Base-by-base conservation (phyloP, 2,329 filamentous ascomycete species). In the Alternaria atra region DNA sequence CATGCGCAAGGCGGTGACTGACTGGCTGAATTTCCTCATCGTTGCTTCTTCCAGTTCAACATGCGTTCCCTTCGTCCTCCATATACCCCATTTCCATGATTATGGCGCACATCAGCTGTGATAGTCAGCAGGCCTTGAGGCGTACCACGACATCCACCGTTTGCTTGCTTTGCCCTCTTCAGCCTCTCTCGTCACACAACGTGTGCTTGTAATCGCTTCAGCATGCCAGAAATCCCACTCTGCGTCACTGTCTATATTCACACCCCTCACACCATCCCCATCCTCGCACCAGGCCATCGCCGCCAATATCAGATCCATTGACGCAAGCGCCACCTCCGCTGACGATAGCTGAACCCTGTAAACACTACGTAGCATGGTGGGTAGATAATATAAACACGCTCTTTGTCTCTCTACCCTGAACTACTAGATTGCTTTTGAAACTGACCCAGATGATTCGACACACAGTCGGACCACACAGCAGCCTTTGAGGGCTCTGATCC, bases 301-400 rank as follows among this genome's bases (percentile, higher is more conserved):
- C 69, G 63, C 58, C 69, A 73, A 59, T 73, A 75, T 64, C 73
- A 77, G 55, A 77, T 74, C 51, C 73, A 78, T 66, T 77, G 68
- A 77, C 65, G 57, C 62, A 69, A 66, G 65, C 72, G 69, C 71
- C 65, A 61, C 65, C 60, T 64, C 62, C 60, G 65, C 68, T 63
- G 69, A 66, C 65, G 54, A 66, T 51, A 65, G 59, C 67, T 58
- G 61, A 67, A 60, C 67, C 64, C 61, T 69, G 66, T 64, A 58
- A 66, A 57, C 42, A 65, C 55, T 63, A 73, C 72, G 67, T 75
- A 76, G 69, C 69, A 79, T 79, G 77, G 77, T 79, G 73, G 65
- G 77, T 77, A 72, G 70, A 73, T 70, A 66, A 70, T 68, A 61
- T 52, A 67, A 68, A 65, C 52, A 48, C 50, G 46, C 51, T 42